A percentile compares a stretch with the other conserved stretches of the same genome.
These are phyloP conservation scores for Lyophyllum atratum DNA, from an alignment of 768 basidiomycete species.

Conservation along the genomic window DNA sequence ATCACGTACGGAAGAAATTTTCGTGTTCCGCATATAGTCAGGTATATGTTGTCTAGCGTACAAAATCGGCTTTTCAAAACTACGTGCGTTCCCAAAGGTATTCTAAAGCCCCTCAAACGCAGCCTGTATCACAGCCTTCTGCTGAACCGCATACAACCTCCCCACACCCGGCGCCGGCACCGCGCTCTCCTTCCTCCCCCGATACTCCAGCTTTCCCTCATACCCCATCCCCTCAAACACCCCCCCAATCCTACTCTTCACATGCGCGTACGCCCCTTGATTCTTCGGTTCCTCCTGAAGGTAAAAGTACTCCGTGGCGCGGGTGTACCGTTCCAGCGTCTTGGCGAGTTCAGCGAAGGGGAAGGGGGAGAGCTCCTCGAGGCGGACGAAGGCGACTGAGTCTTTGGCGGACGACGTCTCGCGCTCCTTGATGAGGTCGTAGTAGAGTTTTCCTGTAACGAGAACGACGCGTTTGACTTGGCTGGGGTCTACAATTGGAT, in stretches of 20 bases:
- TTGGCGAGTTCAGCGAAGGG: conserved; percentile 61
- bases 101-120: conserved; percentile 53
- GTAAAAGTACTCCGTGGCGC: conserved; percentile 54
- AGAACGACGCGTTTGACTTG: conserved; percentile 68
- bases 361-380: conserved; percentile 90
- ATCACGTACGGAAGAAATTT: too few relatives aligned
- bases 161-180: conserved; percentile 80
- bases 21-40: too few relatives aligned
- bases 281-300: conserved; percentile 90
- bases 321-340: conserved; percentile 46
- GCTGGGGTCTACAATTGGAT: conserved; percentile 37
- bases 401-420: conserved; percentile 43
- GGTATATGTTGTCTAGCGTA: neutral
- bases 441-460: conserved; percentile 84
- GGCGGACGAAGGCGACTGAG: conserved; percentile 66
- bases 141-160: conserved; percentile 65
- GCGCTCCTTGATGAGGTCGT: conserved; percentile 79
- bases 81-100: too few relatives aligned
- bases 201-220: conserved; percentile 44
- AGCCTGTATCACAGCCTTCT: conserved; percentile 57
- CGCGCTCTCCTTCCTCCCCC: conserved; percentile 71
- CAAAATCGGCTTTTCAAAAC: neutral
- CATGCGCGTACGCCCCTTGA: conserved; percentile 80
- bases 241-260: conserved; percentile 52
- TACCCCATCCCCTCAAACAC: conserved; percentile 46